Base-by-base conservation (phyloP, 805 yeast species). In the Ogataea thermomethanolica region DNA sequence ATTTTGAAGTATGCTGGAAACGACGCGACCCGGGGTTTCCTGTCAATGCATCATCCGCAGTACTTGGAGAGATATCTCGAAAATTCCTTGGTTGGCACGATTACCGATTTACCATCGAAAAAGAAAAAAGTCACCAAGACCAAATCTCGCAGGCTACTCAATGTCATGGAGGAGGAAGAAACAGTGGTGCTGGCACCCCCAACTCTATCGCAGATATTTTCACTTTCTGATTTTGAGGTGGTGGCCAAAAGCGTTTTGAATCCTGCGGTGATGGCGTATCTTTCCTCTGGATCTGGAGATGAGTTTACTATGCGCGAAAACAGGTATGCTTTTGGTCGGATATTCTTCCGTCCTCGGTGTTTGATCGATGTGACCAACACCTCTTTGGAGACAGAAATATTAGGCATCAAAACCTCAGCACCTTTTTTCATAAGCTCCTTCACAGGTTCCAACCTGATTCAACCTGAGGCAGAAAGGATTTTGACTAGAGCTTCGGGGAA, bases 391-490 rank as follows among this genome's bases (percentile, higher is more conserved):
- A 79, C 91, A 4, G 68, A 74, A 5, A 74, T 89, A 73, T 65
- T 89, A 21, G 95, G 95, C 9, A 56, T 72, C 17, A 63, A 68
- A 26, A 65, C 75, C 4, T 67, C 74, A 12, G 82, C 79, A 5
- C 97, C 98, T 5, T 86, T 90, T 59, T 90, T 87, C 56, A 77
- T 83, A 41, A 76, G 93, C n/a, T 95, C 96, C 0, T 84, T 96
- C 13, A 95, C 96, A 0, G 73, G 89, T 35, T 95, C 95, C 22
- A 80, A 78, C 50, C 69, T 90, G 48, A 95, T 95, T 4, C 90
- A 89, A 56, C 82, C 82, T 2, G 93, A 84, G 27, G 96, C 95
- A 34, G 96, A 90, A 59, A 73, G 71, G 39, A 81, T 81, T n/a
- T 71, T 90, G 41, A 82, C 95, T 2, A 67, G 79, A 50, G 84